Evolutionary conservation across 2,329 filamentous ascomycete genomes (phyloP).

Genomic region (Aspergillus hortae): DNA sequence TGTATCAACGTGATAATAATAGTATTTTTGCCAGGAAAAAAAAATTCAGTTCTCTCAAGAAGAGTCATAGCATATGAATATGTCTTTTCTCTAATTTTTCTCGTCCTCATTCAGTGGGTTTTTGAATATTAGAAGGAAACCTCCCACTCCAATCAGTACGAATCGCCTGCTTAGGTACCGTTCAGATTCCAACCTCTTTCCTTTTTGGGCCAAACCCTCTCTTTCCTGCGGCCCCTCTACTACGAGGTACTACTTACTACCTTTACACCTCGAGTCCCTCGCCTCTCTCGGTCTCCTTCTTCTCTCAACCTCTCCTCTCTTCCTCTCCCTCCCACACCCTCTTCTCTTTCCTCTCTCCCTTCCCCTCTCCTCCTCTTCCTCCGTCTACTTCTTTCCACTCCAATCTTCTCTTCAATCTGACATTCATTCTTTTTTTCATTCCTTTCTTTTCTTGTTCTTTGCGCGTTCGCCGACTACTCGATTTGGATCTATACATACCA

Average conservation of each 20-base stretch:
- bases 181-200: slow-evolving; percentile 1
- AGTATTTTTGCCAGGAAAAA: not conserved
- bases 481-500: slow-evolving; percentile 18
- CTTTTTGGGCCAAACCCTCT: not conserved
- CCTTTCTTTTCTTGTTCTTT: slow-evolving; percentile 18
- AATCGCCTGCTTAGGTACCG: not conserved
- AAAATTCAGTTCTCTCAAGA: not conserved
- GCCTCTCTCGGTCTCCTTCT: slow-evolving; percentile 15
- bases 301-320: slow-evolving; percentile 15
- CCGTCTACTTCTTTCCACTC: slow-evolving; percentile 10
- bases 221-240: not conserved
- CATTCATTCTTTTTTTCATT: slow-evolving; percentile 20
- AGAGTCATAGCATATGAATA: not conserved
- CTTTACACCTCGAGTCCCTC: slow-evolving; percentile 15
- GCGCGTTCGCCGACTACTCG: slow-evolving; percentile 36
- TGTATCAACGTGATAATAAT: not conserved
- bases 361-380: slow-evolving; percentile 14
- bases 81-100: not conserved
- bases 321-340: slow-evolving; percentile 12
- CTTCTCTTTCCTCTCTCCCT: slow-evolving; percentile 10
- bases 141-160: not conserved
- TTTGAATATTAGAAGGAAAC: not conserved
- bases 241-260: not conserved
- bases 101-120: slow-evolving; percentile 1
- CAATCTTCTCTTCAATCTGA: slow-evolving; percentile 10